phyloP scores from a whole-genome alignment of 495 filamentous ascomycete species.

The Aspergillus heteromorphus region DNA sequence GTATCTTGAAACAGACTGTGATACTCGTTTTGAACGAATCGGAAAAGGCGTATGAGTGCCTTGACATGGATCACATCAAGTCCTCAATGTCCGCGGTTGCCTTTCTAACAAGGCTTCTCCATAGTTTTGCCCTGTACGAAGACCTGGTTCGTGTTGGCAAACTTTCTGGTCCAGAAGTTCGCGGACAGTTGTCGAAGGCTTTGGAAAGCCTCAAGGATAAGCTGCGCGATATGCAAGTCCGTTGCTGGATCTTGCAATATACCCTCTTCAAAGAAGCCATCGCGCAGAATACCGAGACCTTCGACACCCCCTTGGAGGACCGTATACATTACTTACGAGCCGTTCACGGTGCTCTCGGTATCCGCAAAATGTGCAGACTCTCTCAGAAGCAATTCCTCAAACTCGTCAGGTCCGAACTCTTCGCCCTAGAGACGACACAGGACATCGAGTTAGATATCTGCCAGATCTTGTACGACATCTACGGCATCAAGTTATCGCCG shows the following conservation, averaged over 20 bases:
- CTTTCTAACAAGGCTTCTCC: conserved; percentile 63
- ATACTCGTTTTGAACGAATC: conserved; percentile 57
- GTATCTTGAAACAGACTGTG: conserved; percentile 62
- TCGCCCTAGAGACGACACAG: conserved; percentile 56
- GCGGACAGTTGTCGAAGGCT: conserved; percentile 38
- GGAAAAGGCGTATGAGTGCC: conserved; percentile 70
- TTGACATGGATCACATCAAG: conserved; percentile 70
- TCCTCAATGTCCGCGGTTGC: conserved; percentile 63
- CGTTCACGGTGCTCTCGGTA: conserved; percentile 79
- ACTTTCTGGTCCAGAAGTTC: conserved; percentile 37
- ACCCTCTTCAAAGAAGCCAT: conserved; percentile 71
- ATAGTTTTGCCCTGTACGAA: conserved; percentile 73
- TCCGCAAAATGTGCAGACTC: conserved; percentile 79
- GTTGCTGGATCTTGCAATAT: conserved; percentile 77
- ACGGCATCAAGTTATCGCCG: conserved; percentile 74
- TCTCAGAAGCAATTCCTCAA: conserved; percentile 83
- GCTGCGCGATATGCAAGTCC: conserved; percentile 83
- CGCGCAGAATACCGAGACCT: conserved; percentile 55
- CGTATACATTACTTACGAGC: conserved; percentile 67
- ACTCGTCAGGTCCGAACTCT: conserved; percentile 75
- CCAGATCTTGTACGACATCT: conserved; percentile 83
- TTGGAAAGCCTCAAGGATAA: conserved; percentile 58
- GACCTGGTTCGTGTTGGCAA: conserved; percentile 75
- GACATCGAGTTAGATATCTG: conserved; percentile 73
- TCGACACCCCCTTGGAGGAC: conserved; percentile 60